These are phyloP conservation scores for Fragaria nilgerrensis DNA, from an alignment of 306 rosid species.

Conservation along the genomic window DNA sequence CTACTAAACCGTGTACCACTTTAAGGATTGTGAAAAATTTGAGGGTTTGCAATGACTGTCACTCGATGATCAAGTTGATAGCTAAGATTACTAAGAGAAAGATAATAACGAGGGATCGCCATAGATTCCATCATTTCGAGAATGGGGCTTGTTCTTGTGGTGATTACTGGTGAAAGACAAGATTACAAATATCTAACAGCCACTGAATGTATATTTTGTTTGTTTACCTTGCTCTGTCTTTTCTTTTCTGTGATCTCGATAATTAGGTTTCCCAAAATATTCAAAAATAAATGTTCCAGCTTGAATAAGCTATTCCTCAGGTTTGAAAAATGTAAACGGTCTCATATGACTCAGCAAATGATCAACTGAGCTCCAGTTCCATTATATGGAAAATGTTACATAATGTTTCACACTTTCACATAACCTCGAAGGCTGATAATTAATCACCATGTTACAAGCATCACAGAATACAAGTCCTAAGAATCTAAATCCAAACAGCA, in stretches of 20 bases:
- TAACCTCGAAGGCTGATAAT: not conserved
- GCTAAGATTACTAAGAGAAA: slow-evolving; percentile 36
- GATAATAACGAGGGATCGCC: slow-evolving; percentile 50
- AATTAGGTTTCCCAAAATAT: not conserved
- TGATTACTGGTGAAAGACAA: slow-evolving; percentile 40
- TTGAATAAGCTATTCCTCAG: not conserved
- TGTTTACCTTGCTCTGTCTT: not conserved
- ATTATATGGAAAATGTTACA: not conserved
- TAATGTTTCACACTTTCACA: not conserved
- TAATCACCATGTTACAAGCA: not conserved
- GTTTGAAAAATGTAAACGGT: not conserved
- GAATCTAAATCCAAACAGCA: not conserved
- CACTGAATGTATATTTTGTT: not conserved
- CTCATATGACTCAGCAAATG: not conserved
- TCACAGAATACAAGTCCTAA: not conserved
- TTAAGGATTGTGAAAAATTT: slow-evolving; percentile 40
- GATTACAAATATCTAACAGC: not conserved
- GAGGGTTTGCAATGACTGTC: slow-evolving; percentile 47
- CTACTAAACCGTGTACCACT: slow-evolving; percentile 32
- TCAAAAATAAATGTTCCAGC: not conserved
- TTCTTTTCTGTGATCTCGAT: not conserved
- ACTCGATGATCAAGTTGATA: slow-evolving; percentile 43
- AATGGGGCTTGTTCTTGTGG: slow-evolving; percentile 45
- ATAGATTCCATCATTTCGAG: slow-evolving; percentile 54
- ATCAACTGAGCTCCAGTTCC: not conserved